Evolutionary conservation across 768 basidiomycete genomes (phyloP).

Genomic region (Pisolithus sp.): DNA sequence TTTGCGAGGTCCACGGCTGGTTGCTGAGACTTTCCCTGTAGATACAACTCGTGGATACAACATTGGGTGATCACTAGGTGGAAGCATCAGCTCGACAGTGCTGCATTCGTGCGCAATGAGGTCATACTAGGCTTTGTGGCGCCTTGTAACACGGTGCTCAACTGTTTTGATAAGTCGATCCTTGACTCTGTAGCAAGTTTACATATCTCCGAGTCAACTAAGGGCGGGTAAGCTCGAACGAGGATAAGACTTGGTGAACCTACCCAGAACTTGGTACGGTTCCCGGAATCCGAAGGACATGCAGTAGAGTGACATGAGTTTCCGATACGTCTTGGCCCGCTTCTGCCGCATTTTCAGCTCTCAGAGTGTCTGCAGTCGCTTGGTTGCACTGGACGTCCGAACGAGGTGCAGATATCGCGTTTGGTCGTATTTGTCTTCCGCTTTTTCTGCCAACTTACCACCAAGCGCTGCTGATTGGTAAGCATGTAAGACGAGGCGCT

Average conservation of each 20-base stretch:
- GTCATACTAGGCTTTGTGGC: conserved; percentile 84
- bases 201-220: conserved; percentile 86
- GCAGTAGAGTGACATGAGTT: conserved; percentile 87
- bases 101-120: background rate
- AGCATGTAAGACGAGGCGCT: no score
- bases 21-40: conserved; percentile 70
- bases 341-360: conserved; percentile 76
- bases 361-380: background rate
- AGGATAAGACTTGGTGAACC: conserved; percentile 11
- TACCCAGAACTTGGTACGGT: conserved; percentile 90
- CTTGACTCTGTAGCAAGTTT: conserved; percentile 60
- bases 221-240: conserved; percentile 6
- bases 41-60: conserved; percentile 89
- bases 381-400: no score
- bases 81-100: conserved; percentile 23
- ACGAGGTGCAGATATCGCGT: no score
- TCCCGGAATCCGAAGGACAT: conserved; percentile 86
- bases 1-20: conserved; percentile 84
- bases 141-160: conserved; percentile 76
- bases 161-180: conserved; percentile 70
- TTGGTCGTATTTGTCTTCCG: no score
- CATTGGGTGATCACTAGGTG: conserved; percentile 96
- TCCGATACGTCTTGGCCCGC: conserved; percentile 89
- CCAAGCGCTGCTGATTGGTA: no score
- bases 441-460: no score